Conservation (phyloP, 176 grass and related monocot genomes). For the Triticum turgidum region DNA sequence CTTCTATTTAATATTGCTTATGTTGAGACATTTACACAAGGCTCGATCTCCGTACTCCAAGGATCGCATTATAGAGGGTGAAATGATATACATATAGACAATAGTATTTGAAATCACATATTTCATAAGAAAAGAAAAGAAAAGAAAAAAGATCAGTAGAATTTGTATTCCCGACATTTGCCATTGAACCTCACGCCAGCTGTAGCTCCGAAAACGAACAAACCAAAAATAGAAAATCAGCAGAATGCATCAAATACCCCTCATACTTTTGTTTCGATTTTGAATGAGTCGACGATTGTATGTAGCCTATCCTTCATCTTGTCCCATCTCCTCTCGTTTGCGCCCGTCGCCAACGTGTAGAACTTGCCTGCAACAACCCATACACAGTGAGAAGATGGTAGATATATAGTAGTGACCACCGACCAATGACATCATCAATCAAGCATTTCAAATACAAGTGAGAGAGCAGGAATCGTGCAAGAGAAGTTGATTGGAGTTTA, state of each 20-base stretch:
- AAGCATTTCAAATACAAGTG: background rate
- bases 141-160: slow-evolving; percentile 27
- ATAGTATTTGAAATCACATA: background rate
- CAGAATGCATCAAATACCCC: background rate
- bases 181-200: slow-evolving; percentile 13
- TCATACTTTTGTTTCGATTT: slow-evolving; percentile 62
- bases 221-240: slow-evolving; percentile 31
- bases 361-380: slow-evolving; percentile 67
- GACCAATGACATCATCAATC: background rate
- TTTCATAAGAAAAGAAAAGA: background rate
- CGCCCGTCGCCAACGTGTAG: slow-evolving; percentile 83
- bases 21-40: slow-evolving; percentile 22
- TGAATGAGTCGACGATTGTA: slow-evolving; percentile 72
- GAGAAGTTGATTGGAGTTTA: background rate
- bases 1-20: slow-evolving; percentile 7
- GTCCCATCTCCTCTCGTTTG: slow-evolving; percentile 96
- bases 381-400: slow-evolving; percentile 3
- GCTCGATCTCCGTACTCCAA: background rate
- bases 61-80: background rate
- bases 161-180: slow-evolving; percentile 36
- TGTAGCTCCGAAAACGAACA: slow-evolving; percentile 15
- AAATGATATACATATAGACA: background rate
- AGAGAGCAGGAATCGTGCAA: background rate
- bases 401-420: background rate
- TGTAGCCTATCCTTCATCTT: slow-evolving; percentile 95